phyloP scores from a whole-genome alignment of 208 protist genomes.

The Wallacemonas sp. region DNA sequence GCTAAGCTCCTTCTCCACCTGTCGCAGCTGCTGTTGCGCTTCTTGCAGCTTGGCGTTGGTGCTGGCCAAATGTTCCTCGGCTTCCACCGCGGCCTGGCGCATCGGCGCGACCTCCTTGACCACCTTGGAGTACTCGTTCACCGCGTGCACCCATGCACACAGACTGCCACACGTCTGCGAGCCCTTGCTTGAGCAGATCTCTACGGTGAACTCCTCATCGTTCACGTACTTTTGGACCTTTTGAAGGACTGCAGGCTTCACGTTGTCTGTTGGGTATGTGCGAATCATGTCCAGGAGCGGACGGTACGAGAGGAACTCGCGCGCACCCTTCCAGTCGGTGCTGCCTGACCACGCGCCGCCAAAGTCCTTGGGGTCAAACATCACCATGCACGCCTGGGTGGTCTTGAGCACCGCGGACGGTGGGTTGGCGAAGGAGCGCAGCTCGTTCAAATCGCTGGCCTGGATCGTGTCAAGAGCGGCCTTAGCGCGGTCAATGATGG shows the following conservation, averaged over 20 bases:
- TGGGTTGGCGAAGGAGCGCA: constrained; percentile 94
- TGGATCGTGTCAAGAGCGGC: constrained; percentile 94
- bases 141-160: constrained; percentile 96
- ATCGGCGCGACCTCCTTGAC: constrained; percentile 96
- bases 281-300: constrained; percentile 94
- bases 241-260: constrained; percentile 86
- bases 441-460: constrained; percentile 94
- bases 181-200: constrained; percentile 90
- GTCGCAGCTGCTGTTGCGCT: constrained; percentile 87
- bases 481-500: constrained; percentile 91
- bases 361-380: constrained; percentile 94
- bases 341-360: constrained; percentile 79
- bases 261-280: constrained; percentile 96
- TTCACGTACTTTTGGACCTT: constrained; percentile 94
- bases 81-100: constrained; percentile 86
- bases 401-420: constrained; percentile 94
- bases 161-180: constrained; percentile 95
- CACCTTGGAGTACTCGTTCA: constrained; percentile 94
- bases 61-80: constrained; percentile 83
- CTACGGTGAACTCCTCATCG: constrained; percentile 94
- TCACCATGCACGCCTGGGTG: constrained; percentile 96
- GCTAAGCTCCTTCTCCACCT: constrained; percentile 92
- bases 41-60: constrained; percentile 86
- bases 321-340: constrained; percentile 90
- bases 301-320: constrained; percentile 90